Base-by-base conservation (phyloP, 2,329 filamentous ascomycete species). In the Penicillium olsonii region DNA sequence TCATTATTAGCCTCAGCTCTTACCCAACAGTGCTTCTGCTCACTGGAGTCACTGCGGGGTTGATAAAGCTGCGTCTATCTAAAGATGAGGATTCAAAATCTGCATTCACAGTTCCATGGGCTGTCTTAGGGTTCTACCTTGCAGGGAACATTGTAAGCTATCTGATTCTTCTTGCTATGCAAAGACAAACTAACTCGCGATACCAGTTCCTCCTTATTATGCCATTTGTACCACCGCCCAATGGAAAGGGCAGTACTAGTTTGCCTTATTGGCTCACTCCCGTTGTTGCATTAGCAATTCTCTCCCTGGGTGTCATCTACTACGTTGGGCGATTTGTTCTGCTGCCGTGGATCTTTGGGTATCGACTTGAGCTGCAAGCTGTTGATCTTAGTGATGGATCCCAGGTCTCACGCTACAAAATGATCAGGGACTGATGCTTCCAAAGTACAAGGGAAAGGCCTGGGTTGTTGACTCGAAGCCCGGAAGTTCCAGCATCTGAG, bases 221-320 rank as follows among this genome's bases (percentile, higher is more conserved):
- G 58, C 56, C 58, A 4, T 59, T 61, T 18, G 44, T 61, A 3
- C 57, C 57, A 6, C 56, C 57, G 1, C 20, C 39, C 1, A 35
- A 40, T 45, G 44, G 47, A 3, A 53, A 52, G 20, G 47, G 42
- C 4, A 55, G 18, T 10, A 54, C 52, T 2, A 56, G 51, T 38
- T 39, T 59, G 2, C 56, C 58, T 3, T 61, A 59, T 26, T 59
- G 48, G 37, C 42, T 61, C 5, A 56, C 49, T 12, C 54, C 58
- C 2, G 51, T 58, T 2, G 58, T 58, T 4, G 48, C 56, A 15
- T 27, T 59, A 15, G 45, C 48, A 14, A 59, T 59, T 17, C 31
- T 60, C 0, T 37, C 54, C 4, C 34, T 60, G 5, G 56, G 56
- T 3, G 45, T 55, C 2, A 31, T 55, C 5, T 60, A 57, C 9